phyloP scores from a whole-genome alignment of 768 basidiomycete species.

The Russula dissimulans region DNA sequence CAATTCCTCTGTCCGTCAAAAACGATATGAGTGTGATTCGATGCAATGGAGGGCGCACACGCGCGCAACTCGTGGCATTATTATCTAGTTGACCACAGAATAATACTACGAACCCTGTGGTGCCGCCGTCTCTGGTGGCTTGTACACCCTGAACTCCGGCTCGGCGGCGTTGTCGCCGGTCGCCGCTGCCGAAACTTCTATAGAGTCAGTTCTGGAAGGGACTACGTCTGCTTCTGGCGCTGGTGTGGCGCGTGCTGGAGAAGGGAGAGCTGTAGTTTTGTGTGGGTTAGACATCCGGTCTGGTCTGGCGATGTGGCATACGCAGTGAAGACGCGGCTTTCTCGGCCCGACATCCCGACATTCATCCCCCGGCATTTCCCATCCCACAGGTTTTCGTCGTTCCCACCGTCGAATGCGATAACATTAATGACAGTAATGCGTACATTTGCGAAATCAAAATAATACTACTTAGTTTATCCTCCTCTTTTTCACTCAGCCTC shows the following conservation, averaged over 20 bases:
- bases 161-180: neutral
- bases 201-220: neutral
- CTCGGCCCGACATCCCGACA: neutral
- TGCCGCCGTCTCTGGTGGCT: neutral
- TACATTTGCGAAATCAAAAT: too few relatives aligned
- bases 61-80: too few relatives aligned
- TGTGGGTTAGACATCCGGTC: constrained; percentile 2
- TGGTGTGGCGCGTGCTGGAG: neutral
- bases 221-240: neutral
- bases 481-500: too few relatives aligned
- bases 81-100: too few relatives aligned
- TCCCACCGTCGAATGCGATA: too few relatives aligned
- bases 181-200: too few relatives aligned
- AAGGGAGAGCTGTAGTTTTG: neutral
- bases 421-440: too few relatives aligned
- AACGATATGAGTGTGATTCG: too few relatives aligned
- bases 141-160: constrained; percentile 15
- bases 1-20: constrained; percentile 28
- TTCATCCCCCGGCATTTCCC: neutral
- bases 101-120: constrained; percentile 2
- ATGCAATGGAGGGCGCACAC: too few relatives aligned
- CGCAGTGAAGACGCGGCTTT: neutral
- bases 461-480: too few relatives aligned
- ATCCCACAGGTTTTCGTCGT: too few relatives aligned
- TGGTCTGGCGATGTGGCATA: neutral